A percentile compares a stretch with the other conserved stretches of the same genome.
Conservation (phyloP, 305 asterid species). For the Solanum hybrid region DNA sequence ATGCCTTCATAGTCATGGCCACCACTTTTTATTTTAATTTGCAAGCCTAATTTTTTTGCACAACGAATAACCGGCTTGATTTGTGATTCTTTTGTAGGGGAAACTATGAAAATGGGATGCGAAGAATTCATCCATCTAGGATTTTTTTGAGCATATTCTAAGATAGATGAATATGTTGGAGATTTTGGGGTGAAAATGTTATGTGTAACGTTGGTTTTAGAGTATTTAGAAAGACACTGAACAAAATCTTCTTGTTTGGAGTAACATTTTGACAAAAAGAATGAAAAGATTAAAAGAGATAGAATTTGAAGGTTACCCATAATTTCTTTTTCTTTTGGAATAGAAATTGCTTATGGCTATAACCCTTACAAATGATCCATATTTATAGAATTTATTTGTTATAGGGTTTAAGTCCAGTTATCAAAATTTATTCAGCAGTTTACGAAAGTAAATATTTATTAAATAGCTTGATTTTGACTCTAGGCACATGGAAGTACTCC, state of each 20-base stretch:
- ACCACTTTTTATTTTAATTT: conserved; percentile 5
- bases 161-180: background rate
- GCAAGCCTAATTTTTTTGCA: background rate
- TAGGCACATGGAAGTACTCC: background rate
- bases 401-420: background rate
- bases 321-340: background rate
- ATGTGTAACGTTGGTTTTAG: background rate
- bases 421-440: background rate
- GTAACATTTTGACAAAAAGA: background rate
- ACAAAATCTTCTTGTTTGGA: background rate
- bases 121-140: conserved; percentile 9
- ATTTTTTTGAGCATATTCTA: conserved; percentile 5
- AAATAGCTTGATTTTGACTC: background rate
- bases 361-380: background rate
- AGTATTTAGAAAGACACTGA: background rate
- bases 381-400: background rate
- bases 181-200: background rate
- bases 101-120: background rate
- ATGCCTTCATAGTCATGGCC: conserved; percentile 16
- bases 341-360: background rate
- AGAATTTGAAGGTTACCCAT: background rate
- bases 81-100: conserved; percentile 10
- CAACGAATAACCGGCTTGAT: conserved; percentile 1
- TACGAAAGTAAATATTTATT: background rate
- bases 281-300: background rate